Conservation (phyloP, 2,329 filamentous ascomycete genomes). For the Keithomyces neogunnii region DNA sequence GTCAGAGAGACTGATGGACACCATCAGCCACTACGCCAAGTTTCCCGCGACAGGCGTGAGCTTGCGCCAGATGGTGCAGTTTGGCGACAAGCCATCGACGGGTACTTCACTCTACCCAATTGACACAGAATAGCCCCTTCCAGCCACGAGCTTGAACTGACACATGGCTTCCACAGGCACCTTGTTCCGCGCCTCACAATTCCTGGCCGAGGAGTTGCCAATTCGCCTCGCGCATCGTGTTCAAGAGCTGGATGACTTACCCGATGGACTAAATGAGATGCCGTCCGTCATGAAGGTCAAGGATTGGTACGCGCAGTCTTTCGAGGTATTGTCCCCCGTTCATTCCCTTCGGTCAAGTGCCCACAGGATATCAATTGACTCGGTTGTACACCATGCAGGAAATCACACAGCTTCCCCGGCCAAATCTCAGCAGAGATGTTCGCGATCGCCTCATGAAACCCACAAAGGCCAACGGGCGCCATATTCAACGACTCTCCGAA, state of each 20-base stretch:
- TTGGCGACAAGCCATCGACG: constrained; percentile 86
- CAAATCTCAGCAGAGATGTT: constrained; percentile 65
- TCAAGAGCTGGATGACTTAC: constrained; percentile 83
- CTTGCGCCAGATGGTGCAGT: constrained; percentile 97
- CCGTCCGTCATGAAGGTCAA: constrained; percentile 89
- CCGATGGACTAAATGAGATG: constrained; percentile 97
- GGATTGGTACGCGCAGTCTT: constrained; percentile 99
- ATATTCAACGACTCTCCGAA: constrained; percentile 67
- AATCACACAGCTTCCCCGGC: constrained; percentile 79
- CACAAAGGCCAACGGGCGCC: constrained; percentile 45
- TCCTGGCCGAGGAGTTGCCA: constrained; percentile 94
- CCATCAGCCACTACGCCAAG: constrained; percentile 92
- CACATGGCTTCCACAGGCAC: constrained; percentile 52
- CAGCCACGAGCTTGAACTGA: constrained; percentile 21
- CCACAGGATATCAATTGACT: constrained; percentile 3
- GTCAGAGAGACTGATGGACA: constrained; percentile 85
- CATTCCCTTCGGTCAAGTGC: neutral
- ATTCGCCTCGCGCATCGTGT: constrained; percentile 95
- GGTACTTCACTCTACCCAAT: constrained; percentile 44
- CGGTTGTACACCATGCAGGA: constrained; percentile 47
- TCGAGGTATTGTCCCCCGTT: constrained; percentile 60
- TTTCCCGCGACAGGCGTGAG: constrained; percentile 96
- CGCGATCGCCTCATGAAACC: constrained; percentile 71
- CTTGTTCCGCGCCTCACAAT: constrained; percentile 94
- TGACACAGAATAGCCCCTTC: constrained; percentile 67